phyloP scores from a whole-genome alignment of 2,329 filamentous ascomycete genomes.

The Ophioceras dolichostomum region DNA sequence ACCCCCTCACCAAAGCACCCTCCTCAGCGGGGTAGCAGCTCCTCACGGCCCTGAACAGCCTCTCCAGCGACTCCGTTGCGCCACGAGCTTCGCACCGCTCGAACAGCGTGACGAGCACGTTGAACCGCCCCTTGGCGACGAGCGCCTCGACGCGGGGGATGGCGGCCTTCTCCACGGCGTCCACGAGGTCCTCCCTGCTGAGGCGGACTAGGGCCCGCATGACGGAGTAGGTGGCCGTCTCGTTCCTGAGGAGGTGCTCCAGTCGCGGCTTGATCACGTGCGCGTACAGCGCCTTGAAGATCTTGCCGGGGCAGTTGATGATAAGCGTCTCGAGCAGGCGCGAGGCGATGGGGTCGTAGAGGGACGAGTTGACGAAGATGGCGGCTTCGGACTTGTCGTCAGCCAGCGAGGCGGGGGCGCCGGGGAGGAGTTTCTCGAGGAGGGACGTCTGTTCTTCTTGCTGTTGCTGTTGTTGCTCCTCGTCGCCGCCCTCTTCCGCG shows the following conservation, averaged over 20 bases:
- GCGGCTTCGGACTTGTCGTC: constrained; percentile 62
- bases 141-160: constrained; percentile 60
- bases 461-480: too few relatives aligned
- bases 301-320: constrained; percentile 66
- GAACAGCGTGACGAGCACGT: constrained; percentile 69
- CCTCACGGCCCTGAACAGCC: constrained; percentile 35
- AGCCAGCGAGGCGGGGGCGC: constrained; percentile 55
- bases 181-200: constrained; percentile 72
- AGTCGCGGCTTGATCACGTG: constrained; percentile 72
- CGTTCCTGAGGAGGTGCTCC: constrained; percentile 72
- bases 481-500: too few relatives aligned
- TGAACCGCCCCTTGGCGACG: constrained; percentile 62
- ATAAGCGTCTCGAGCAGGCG: constrained; percentile 82
- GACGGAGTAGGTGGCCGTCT: constrained; percentile 79
- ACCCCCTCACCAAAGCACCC: constrained; percentile 28
- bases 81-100: constrained; percentile 54
- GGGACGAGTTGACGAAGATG: constrained; percentile 69
- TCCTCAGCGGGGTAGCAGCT: constrained; percentile 27
- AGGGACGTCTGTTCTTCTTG: constrained; percentile 40
- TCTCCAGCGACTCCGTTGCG: constrained; percentile 14
- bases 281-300: constrained; percentile 80
- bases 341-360: constrained; percentile 86
- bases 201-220: constrained; percentile 73
- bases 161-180: constrained; percentile 49
- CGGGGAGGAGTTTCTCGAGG: constrained; percentile 67